Evolutionary conservation across 352 stramenopile genomes (phyloP), one percentile per base, ranked within the genome.

Genomic region (Hyaloperonospora brassicae): DNA sequence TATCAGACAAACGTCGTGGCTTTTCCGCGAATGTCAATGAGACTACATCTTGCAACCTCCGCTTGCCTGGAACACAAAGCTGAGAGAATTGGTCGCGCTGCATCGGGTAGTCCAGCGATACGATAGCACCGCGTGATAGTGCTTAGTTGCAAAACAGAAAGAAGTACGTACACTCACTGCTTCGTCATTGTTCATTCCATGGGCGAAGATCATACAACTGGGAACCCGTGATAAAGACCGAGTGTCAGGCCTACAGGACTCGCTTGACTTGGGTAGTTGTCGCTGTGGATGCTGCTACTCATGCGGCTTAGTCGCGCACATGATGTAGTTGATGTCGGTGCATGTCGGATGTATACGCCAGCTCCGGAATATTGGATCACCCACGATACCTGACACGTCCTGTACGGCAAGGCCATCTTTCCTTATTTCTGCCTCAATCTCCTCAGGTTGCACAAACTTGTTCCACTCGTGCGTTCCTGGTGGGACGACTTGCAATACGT

Each of bases 391-490:
- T 0, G 79, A 88, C 34, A 90, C 63, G 46, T 93, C 72, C 55
- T 84, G 79, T 40, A 87, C 60, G 21, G 59, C 53, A 42, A 90
- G 36, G 35, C 68, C 72, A 8, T 86, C 73, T 68, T 85, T 66
- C 52, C 69, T 73, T 39, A 93, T 53, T n/a, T 73, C 72, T 1
- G 50, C 40, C 34, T 72, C 64, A 22, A 92, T 68, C 39, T 93
- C 84, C 22, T 74, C 66, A 9, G 81, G 81, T 50, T 85, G 61
- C 22, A 93, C 70, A 57, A 89, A 93, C 64, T 92, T 93, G 66
- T 76, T 73, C 81, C 81, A 93, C 52, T 93, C 79, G 49, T 93
- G 84, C 25, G 84, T 93, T 52, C 81, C 76, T 61, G 79, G 77
- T 3, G 84, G 84, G 24, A 93, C 67, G 24, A 93, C 70, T 17